phyloP scores from a whole-genome alignment of 2,329 filamentous ascomycete species.

The Massarina eburnea region DNA sequence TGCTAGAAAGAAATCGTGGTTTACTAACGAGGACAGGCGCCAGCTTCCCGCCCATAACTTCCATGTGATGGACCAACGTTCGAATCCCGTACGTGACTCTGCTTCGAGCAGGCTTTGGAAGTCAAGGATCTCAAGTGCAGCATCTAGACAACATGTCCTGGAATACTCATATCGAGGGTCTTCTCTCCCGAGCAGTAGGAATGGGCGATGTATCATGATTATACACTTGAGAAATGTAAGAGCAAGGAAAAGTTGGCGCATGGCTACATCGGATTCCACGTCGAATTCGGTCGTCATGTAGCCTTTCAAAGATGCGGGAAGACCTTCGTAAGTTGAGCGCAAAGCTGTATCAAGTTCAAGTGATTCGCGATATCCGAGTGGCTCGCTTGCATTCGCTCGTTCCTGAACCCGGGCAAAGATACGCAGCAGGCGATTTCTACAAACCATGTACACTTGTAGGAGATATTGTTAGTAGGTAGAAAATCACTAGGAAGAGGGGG shows the following conservation, averaged over 20 bases:
- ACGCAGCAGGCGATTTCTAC: slow-evolving; percentile 25
- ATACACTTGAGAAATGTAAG: slow-evolving; percentile 36
- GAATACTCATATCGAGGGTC: slow-evolving; percentile 45
- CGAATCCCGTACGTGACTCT: slow-evolving; percentile 45
- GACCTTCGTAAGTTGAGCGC: slow-evolving; percentile 20
- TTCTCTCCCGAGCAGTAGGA: slow-evolving; percentile 36
- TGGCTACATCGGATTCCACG: slow-evolving; percentile 13
- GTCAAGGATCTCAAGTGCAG: slow-evolving; percentile 47
- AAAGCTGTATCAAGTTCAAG: slow-evolving; percentile 29
- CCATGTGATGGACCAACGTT: slow-evolving; percentile 22
- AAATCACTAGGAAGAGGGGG: no score
- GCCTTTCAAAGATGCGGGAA: slow-evolving; percentile 23
- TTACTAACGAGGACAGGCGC: slow-evolving; percentile 48
- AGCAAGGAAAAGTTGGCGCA: slow-evolving; percentile 34
- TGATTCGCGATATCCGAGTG: slow-evolving; percentile 31
- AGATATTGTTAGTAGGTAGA: no score
- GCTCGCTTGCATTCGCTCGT: slow-evolving; percentile 25
- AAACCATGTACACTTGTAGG: slow-evolving; percentile 22
- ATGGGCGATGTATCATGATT: slow-evolving; percentile 42
- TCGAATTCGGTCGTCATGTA: slow-evolving; percentile 15
- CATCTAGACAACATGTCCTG: slow-evolving; percentile 47
- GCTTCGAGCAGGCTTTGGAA: slow-evolving; percentile 48
- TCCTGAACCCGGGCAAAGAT: slow-evolving; percentile 33
- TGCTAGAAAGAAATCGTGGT: slow-evolving; percentile 52
- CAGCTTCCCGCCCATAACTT: slow-evolving; percentile 46